Evolutionary conservation across 805 yeast species (phyloP), one percentile per base, ranked within the genome.

Genomic region (Pichia californica): DNA sequence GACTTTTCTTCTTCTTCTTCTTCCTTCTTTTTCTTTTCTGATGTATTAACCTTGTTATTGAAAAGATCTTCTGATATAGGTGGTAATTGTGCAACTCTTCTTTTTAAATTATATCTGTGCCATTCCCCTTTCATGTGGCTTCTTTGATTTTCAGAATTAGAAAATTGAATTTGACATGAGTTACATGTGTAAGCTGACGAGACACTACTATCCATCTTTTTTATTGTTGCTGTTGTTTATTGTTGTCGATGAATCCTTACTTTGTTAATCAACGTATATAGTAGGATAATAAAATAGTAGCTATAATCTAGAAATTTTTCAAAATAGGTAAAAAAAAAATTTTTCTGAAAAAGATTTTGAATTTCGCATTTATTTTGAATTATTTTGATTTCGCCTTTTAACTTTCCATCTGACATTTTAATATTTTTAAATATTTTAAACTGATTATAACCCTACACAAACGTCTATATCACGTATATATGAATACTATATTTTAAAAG

Each of bases 51-150:
- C 42, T 63, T 63, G 4, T 47, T 37, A 38, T 54, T 54, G 45
- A 63, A 63, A 6, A 53, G 41, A 5, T 46, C 45, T 40, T 63
- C 66, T 7, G 48, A 44, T 26, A 88, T 77, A 1, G 95, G 82
- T 7, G 89, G 82, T 45, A 88, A 65, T 26, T 75, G 74, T 1
- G 96, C 95, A 27, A 93, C 96, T 55, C 96, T 76, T 66, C 99
- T 79, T 61, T 93, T 93, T 57, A 93, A 71, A 56, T 93, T 93
- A 63, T 93, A 93, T 50, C 99, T 75, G 59, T 93, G 99, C 99
- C 98, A 93, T 43, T 93, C 99, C 3, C 96, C 81, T 62, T 86
- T 88, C 99, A 93, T 93, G 60, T 93, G 99, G 48, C 74, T 74
- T 50, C 98, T 74, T 67, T 93, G 99, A 44, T 82, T 71, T 51